These are phyloP conservation scores for Russula olivacea DNA, from an alignment of 768 basidiomycete genomes.

Conservation along the genomic window DNA sequence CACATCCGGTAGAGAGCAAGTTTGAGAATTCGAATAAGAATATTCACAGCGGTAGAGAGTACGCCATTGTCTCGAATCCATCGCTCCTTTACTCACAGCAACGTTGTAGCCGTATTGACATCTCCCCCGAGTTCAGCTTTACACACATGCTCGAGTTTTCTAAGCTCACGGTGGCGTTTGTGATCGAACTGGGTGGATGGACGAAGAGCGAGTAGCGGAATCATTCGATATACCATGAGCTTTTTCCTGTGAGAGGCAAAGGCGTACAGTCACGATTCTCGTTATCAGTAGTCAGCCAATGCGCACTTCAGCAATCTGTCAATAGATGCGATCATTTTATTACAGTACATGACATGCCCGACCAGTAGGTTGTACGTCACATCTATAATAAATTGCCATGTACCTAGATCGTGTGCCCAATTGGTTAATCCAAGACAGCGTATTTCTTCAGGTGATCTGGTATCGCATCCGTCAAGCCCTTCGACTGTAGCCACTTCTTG, in stretches of 20 bases:
- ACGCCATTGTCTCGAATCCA: conserved; percentile 32
- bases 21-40: conserved; percentile 76
- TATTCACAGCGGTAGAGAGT: conserved; percentile 82
- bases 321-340: not conserved
- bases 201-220: conserved; percentile 27
- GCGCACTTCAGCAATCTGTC: not conserved
- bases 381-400: no score
- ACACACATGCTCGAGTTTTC: conserved; percentile 73
- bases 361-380: not conserved
- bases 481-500: conserved; percentile 81
- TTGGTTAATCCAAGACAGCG: conserved; percentile 61
- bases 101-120: conserved; percentile 63
- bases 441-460: conserved; percentile 86
- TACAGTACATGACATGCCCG: no score
- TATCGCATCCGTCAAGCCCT: conserved; percentile 71
- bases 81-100: conserved; percentile 18
- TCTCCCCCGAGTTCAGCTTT: conserved; percentile 87
- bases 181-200: conserved; percentile 47
- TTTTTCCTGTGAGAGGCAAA: not conserved
- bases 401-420: not conserved
- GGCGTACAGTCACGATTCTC: not conserved
- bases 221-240: not conserved
- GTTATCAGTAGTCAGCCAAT: not conserved
- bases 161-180: conserved; percentile 48
- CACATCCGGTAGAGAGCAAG: conserved; percentile 44